Base-by-base conservation (phyloP, 106 monocot species). In the Chionographis japonica region DNA sequence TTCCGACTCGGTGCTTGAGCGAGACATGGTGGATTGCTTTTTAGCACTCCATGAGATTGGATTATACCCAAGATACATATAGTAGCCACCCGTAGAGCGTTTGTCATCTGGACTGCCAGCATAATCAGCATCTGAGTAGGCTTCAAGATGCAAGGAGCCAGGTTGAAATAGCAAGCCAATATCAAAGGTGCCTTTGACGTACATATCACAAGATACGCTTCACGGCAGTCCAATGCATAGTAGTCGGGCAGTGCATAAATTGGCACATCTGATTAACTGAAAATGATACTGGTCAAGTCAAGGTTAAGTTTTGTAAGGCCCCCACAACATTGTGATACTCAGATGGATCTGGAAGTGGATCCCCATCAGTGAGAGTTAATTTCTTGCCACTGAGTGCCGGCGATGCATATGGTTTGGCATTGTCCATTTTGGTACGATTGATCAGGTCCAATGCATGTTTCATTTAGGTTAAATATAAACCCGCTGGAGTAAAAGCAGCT, bases 161-260 rank as follows among this genome's bases (percentile, higher is more conserved):
- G 3, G 7, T 41, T 57, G 6, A 12, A 69, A 10, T 6, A 8
- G 0, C 0, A 69, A 1, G 0, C 38, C 40, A 17, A 57, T 0
- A 52, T 15, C 3, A 19, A 56, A 6, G 5, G 68, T 55, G 7
- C 40, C 55, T 58, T 69, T 56, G 7, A 69, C 15, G 68, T n/a
- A n/a, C n/a, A n/a, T 69, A 69, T 6, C 68, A 38, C 8, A 69
- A 3, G 8, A 69, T 56, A 39, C 40, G 37, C 18, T 57, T 69
- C 35, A 36, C 56, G 11, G 1, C 15, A 4, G 4, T 19, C 3
- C 4, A 18, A 42, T 69, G 68, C 4, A 8, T 3, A 18, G 39
- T 19, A 16, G 6, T 16, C 0, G 68, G 68, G 8, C 0, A 7
- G 2, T 56, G 40, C 56, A 69, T 69, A 57, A 57, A 58, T 17